Conservation (phyloP, 805 yeast species). For the Pichia insulana region DNA sequence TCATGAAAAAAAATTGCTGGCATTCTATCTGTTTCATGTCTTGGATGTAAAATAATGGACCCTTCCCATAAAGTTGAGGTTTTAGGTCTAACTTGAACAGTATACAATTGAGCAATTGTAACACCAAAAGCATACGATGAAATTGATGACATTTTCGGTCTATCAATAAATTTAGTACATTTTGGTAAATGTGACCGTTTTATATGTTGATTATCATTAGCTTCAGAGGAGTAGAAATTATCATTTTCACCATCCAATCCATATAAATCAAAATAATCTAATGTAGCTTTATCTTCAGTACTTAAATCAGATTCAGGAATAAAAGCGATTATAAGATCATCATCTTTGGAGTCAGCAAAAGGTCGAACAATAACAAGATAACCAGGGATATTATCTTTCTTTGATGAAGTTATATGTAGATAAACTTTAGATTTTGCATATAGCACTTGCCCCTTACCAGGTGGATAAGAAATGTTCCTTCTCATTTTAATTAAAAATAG, state of each 20-base stretch:
- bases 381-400: conserved; percentile 75
- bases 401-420: conserved; percentile 70
- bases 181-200: conserved; percentile 18
- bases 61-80: conserved; percentile 90
- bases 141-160: conserved; percentile 44
- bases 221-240: conserved; percentile 16
- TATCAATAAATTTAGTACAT: conserved; percentile 32
- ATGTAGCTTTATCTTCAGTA: conserved; percentile 20
- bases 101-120: conserved; percentile 52
- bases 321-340: conserved; percentile 58
- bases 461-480: conserved; percentile 15
- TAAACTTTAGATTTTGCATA: conserved; percentile 64
- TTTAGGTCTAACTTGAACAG: conserved; percentile 79
- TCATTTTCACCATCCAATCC: conserved; percentile 31
- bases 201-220: conserved; percentile 11
- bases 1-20: conserved; percentile 93
- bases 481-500: too few relatives aligned
- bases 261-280: conserved; percentile 31
- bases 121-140: conserved; percentile 64
- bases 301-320: conserved; percentile 45
- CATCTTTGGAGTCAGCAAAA: conserved; percentile 35
- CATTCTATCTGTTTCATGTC: conserved; percentile 46
- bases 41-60: conserved; percentile 65
- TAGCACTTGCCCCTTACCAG: conserved; percentile 39
- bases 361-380: conserved; percentile 59